These are phyloP conservation scores for Aciculoconidium aculeatum DNA, from an alignment of 805 yeast species.

Conservation along the genomic window DNA sequence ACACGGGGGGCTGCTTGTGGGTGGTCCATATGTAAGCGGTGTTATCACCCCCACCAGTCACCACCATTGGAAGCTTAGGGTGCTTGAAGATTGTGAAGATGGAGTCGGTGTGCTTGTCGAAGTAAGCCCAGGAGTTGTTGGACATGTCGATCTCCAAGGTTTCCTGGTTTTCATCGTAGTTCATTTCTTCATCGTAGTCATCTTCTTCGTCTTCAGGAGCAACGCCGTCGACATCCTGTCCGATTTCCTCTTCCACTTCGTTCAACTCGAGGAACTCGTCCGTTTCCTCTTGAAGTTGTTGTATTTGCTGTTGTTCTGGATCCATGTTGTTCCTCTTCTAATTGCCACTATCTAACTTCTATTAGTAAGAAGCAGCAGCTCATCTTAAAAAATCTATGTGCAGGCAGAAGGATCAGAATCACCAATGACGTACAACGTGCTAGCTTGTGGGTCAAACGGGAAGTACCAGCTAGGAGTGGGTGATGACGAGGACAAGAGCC, in stretches of 20 bases:
- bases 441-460: slow-evolving; percentile 84
- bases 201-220: slow-evolving; percentile 33
- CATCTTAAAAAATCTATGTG: slow-evolving; percentile 1
- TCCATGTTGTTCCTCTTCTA: slow-evolving; percentile 1
- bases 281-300: slow-evolving; percentile 19
- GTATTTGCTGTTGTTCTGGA: slow-evolving; percentile 9
- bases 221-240: slow-evolving; percentile 19
- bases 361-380: slow-evolving; percentile 1
- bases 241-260: slow-evolving; percentile 32
- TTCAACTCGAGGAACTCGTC: slow-evolving; percentile 23
- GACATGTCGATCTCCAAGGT: slow-evolving; percentile 76
- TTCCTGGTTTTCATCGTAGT: slow-evolving; percentile 37
- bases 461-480: slow-evolving; percentile 63
- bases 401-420: slow-evolving; percentile 1
- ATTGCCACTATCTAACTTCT: background rate
- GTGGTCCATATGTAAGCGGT: slow-evolving; percentile 89
- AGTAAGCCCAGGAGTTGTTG: slow-evolving; percentile 84
- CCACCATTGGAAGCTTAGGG: slow-evolving; percentile 78
- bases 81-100: slow-evolving; percentile 77
- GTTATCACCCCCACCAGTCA: slow-evolving; percentile 95
- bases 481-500: slow-evolving; percentile 40
- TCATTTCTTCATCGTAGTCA: slow-evolving; percentile 33
- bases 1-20: slow-evolving; percentile 75
- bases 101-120: slow-evolving; percentile 87
- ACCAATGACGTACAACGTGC: slow-evolving; percentile 18